Evolutionary conservation across 768 basidiomycete species (phyloP).

Genomic region (Pleurotus salmoneostramineus): DNA sequence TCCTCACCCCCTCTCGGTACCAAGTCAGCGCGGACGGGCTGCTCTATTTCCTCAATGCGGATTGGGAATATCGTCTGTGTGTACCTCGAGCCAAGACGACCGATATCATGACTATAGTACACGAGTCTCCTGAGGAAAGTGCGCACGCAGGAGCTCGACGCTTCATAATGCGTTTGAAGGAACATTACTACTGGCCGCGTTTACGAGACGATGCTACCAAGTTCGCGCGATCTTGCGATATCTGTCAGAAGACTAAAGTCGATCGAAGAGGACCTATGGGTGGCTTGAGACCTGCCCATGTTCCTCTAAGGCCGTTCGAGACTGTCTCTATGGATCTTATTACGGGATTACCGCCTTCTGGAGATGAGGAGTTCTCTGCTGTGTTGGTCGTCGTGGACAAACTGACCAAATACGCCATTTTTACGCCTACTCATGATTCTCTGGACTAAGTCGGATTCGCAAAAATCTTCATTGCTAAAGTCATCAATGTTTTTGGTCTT

Average conservation of each 20-base stretch:
- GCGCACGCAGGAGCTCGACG: neutral
- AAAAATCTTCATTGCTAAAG: conserved; percentile 13
- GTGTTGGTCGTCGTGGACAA: conserved; percentile 27
- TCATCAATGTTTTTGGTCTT: conserved; percentile 18
- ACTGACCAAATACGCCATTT: conserved; percentile 18
- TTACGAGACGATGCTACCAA: conserved; percentile 10
- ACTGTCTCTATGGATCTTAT: conserved; percentile 19
- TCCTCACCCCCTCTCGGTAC: neutral
- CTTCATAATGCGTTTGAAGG: neutral
- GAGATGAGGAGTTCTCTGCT: conserved; percentile 11
- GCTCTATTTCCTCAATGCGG: conserved; percentile 10
- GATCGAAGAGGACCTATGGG: conserved; percentile 13
- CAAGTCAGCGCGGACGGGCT: neutral
- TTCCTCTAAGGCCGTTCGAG: conserved; percentile 16
- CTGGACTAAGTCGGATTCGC: conserved; percentile 20
- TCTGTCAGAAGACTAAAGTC: conserved; percentile 21
- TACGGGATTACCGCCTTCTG: conserved; percentile 17
- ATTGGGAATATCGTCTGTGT: conserved; percentile 8
- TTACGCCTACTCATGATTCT: conserved; percentile 13
- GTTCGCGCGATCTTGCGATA: conserved; percentile 15
- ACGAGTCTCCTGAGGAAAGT: neutral
- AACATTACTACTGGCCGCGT: conserved; percentile 2
- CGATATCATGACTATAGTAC: neutral
- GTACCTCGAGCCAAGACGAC: neutral
- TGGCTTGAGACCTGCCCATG: conserved; percentile 15